Percentiles rank a stretch among this genome's conserved stretches.
These are phyloP conservation scores for Cryphonectria parasitica DNA, from an alignment of 2,329 filamentous ascomycete genomes.

Conservation along the genomic window DNA sequence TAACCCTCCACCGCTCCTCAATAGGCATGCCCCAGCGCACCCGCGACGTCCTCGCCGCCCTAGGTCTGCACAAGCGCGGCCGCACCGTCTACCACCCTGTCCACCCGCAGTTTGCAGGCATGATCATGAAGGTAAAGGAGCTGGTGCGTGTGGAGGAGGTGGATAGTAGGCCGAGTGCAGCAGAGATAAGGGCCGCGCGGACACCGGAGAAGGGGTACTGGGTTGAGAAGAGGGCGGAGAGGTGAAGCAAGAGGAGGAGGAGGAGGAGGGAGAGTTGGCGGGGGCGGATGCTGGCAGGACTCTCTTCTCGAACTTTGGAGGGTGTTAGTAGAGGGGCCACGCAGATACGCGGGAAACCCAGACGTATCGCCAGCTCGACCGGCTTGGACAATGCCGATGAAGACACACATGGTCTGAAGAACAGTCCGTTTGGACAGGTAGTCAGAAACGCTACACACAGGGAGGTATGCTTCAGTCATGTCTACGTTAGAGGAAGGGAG, in stretches of 20 bases:
- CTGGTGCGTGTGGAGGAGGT: conserved; percentile 84
- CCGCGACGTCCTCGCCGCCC: conserved; percentile 78
- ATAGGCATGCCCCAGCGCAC: conserved; percentile 85
- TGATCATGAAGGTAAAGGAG: conserved; percentile 94
- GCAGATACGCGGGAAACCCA: too few relatives aligned
- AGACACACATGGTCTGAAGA: not conserved
- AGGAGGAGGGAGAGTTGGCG: conserved; percentile 7
- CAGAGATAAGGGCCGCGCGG: conserved; percentile 71
- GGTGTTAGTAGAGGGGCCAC: too few relatives aligned
- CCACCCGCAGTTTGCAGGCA: conserved; percentile 77
- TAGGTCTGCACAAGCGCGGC: conserved; percentile 83
- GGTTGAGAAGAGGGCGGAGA: conserved; percentile 61
- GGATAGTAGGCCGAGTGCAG: conserved; percentile 62
- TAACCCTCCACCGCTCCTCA: conserved; percentile 85
- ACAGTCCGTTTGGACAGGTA: not conserved
- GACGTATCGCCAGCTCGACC: too few relatives aligned
- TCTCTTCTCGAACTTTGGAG: not conserved
- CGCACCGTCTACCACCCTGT: conserved; percentile 90
- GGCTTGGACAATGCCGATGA: not conserved
- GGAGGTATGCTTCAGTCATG: not conserved
- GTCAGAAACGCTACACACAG: not conserved
- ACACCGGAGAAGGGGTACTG: conserved; percentile 81
- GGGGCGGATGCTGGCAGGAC: not conserved
- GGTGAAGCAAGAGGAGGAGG: conserved; percentile 37
- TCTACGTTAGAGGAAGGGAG: not conserved